Conservation (phyloP, 1,284 basidiomycete species). For the Naganishia sp. region DNA sequence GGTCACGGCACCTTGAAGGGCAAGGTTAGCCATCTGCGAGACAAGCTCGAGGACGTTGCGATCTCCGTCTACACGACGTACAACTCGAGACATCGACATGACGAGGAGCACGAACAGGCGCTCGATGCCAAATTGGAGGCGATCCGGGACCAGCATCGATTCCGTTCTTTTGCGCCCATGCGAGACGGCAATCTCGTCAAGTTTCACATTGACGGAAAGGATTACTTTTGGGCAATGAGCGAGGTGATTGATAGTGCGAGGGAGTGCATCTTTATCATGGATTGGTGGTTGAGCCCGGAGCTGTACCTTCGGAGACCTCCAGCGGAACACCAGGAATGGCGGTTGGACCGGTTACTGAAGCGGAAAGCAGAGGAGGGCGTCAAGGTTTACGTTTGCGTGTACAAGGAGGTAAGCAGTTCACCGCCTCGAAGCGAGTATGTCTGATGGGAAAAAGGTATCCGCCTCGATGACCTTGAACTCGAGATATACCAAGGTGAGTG, state of each 20-base stretch:
- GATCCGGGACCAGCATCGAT: constrained; percentile 78
- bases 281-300: constrained; percentile 75
- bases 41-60: constrained; percentile 25
- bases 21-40: constrained; percentile 14
- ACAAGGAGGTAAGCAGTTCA: not conserved
- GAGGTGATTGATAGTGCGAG: constrained; percentile 71
- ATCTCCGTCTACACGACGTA: constrained; percentile 42
- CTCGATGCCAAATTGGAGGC: constrained; percentile 66
- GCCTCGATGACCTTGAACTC: constrained; percentile 87
- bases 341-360: constrained; percentile 78
- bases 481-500: constrained; percentile 72
- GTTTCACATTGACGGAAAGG: constrained; percentile 86
- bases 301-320: constrained; percentile 87
- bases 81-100: constrained; percentile 52
- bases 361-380: constrained; percentile 89
- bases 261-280: constrained; percentile 44
- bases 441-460: constrained; percentile 61
- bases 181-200: constrained; percentile 71
- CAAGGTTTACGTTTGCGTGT: constrained; percentile 81
- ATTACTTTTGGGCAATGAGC: constrained; percentile 91
- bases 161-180: constrained; percentile 75
- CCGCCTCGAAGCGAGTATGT: not conserved
- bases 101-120: constrained; percentile 42
- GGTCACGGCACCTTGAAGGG: constrained; percentile 11
- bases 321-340: constrained; percentile 76